These are phyloP conservation scores for Mesotaenium endlicherianum DNA, from an alignment of 139 green algal species.

Conservation along the genomic window DNA sequence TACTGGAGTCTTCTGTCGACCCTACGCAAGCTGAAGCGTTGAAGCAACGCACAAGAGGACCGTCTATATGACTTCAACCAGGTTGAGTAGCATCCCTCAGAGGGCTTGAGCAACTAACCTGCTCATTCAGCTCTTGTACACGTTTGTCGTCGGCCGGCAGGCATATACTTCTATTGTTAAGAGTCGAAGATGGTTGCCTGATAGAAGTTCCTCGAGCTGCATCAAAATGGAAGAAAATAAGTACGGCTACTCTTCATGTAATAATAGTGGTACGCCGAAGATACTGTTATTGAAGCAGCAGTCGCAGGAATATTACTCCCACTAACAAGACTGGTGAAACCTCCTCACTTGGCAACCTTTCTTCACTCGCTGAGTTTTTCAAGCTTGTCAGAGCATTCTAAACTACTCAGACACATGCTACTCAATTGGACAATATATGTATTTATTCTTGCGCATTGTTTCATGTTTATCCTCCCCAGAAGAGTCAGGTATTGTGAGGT, in stretches of 20 bases:
- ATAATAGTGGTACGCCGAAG: background rate
- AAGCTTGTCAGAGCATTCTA: too few species aligned
- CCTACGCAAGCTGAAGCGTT: background rate
- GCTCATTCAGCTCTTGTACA: background rate
- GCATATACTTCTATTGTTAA: background rate
- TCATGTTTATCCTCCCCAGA: too few species aligned
- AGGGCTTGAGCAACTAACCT: background rate
- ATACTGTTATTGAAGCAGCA: background rate
- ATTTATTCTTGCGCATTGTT: too few species aligned
- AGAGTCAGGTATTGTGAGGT: too few species aligned
- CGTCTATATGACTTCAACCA: background rate
- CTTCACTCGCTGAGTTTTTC: background rate
- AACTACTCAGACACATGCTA: too few species aligned
- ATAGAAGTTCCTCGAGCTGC: background rate
- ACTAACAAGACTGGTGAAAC: background rate
- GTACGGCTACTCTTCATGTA: background rate
- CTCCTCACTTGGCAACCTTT: background rate
- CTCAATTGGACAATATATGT: too few species aligned
- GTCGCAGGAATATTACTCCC: background rate
- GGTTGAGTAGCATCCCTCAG: background rate
- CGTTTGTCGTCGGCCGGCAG: background rate
- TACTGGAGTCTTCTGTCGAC: background rate
- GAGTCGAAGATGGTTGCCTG: background rate
- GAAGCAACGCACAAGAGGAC: background rate
- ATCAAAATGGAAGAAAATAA: too few species aligned